Evolutionary conservation across 2,329 filamentous ascomycete genomes (phyloP).

Genomic region (Zopfia rhizophila): DNA sequence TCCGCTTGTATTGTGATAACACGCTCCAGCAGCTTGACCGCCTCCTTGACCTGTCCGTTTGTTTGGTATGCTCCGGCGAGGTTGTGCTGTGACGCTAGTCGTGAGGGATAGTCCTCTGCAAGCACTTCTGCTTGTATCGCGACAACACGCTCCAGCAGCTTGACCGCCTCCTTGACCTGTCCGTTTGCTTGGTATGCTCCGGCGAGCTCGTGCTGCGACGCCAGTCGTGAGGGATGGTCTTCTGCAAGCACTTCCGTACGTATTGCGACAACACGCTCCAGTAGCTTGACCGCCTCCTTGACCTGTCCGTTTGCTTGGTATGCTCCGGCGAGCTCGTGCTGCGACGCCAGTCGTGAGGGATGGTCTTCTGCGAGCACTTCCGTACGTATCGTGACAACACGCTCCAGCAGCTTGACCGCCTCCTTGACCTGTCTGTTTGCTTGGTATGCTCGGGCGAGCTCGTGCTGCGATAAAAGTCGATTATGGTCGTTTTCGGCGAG

Average conservation of each 20-base stretch:
- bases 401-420: no score
- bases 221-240: slow-evolving; percentile 2
- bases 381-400: no score
- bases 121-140: slow-evolving; percentile 3
- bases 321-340: slow-evolving; percentile 7
- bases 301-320: slow-evolving; percentile 18
- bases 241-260: slow-evolving; percentile 1
- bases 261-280: slow-evolving; percentile 11
- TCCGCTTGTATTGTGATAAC: no score
- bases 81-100: neutral
- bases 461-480: slow-evolving; percentile 12
- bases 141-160: slow-evolving; percentile 15
- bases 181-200: slow-evolving; percentile 14
- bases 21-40: no score
- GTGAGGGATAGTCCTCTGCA: slow-evolving; percentile 3
- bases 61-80: slow-evolving; percentile 15
- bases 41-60: no score
- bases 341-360: neutral
- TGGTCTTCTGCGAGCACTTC: slow-evolving; percentile 6
- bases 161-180: slow-evolving; percentile 17
- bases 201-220: slow-evolving; percentile 5
- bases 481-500: slow-evolving; percentile 7
- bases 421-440: slow-evolving; percentile 17
- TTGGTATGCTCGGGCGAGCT: slow-evolving; percentile 11
- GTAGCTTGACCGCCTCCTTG: slow-evolving; percentile 12